Base-by-base conservation (phyloP, 805 yeast species). In the Debaryomyces tyrocola region DNA sequence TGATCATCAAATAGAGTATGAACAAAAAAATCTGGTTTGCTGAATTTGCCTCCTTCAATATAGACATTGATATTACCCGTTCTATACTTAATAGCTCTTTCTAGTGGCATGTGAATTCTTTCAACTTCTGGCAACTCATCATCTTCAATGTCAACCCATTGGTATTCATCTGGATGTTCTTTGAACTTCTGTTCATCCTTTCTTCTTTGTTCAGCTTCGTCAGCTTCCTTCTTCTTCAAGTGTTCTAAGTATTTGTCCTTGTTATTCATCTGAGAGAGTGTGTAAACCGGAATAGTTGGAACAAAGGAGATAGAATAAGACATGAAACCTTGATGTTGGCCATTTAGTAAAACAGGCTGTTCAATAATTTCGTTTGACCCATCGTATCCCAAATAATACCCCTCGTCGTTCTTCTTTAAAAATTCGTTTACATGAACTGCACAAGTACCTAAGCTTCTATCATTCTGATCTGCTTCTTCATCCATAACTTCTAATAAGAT, bases 1-100 rank as follows among this genome's bases (percentile, higher is more conserved):
- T 73, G 69, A 56, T 87, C 91, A 63, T 87, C 95, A 50, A 85
- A 73, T 44, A 84, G 68, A 12, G 80, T 67, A 52, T 84, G 87
- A 28, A 86, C 70, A 53, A 63, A 79, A 4, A 76, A 60, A 41
- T 78, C 82, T 1, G 80, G 66, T 53, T 68, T 74, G 42, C 69
- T 60, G 41, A 84, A 70, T 9, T 57, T 59, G 45, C 87, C 91
- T 8, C 64, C 60, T 7, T 74, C 37, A 18, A 87, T 49, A 55
- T 80, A 80, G 34, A 85, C 74, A 28, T 79, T 75, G 41, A 86
- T 58, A 35, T 77, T 74, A 69, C 95, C 95, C 20, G 87, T 75
- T 57, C 84, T 77, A 62, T 78, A 73, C 28, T 74, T 59, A 31
- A 83, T 51, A 27, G 85, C 67, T 53, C 83, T 77, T 11, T 78